Base-by-base conservation (phyloP, 148 eudicot genomes). In the Cornus controversa region DNA sequence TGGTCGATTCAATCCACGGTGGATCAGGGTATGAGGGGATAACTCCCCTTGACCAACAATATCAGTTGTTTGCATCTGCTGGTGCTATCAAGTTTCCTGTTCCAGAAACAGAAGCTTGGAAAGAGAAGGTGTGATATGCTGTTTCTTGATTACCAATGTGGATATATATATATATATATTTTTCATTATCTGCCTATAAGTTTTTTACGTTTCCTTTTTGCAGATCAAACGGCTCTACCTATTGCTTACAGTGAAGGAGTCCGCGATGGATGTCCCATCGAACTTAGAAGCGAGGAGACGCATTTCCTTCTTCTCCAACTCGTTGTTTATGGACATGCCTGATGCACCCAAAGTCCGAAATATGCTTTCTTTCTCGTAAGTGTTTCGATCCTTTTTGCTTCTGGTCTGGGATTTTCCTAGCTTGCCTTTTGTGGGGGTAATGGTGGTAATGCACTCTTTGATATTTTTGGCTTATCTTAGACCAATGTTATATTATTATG, bases 311-410 rank as follows among this genome's bases (percentile, higher is more conserved):
- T 96, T 96, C 82, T 89, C 98, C 26, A 96, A 96, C 85, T 96
- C 99, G n/a, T 89, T 96, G 79, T 96, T 96, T 70, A 93, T 93
- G 99, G 93, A 92, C 71, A 96, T 96, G 99, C 99, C 99, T 64
- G 74, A 85, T 22, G 90, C 99, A 67, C 99, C 99, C 27, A 92
- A 93, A 93, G 99, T 96, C 57, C 94, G 99, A 79, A 92, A 96
- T 79, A 96, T 96, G 99, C 96, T 96, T 53, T 93, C 99, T 10
- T 96, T 96, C 87, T 93, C 97, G 99, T 96, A 88, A 83, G 97
- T 93, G 36, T 20, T 68, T 8, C 16, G 23, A 54, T 69, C 66
- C 25, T 23, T 25, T 34, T 34, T 16, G 24, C 47, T 50, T 47
- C 66, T 26, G 15, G 40, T 36, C 62, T 66, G 26, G 36, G n/a